Evolutionary conservation across 108 stramenopile species (phyloP).

Genomic region (Licmophora abbreviata): DNA sequence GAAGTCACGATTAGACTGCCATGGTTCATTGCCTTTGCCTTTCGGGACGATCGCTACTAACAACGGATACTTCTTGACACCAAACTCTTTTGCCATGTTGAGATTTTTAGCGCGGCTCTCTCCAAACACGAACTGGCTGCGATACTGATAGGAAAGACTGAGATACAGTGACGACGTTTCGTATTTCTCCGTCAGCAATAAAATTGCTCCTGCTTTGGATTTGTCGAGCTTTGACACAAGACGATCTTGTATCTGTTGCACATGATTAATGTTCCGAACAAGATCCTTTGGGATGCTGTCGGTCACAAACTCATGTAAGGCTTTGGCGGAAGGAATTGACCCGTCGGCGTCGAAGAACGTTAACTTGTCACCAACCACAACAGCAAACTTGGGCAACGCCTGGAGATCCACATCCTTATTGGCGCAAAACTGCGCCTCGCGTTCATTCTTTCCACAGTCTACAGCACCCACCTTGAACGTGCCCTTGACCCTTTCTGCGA

Average conservation of each 20-base stretch:
- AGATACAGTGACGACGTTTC: conserved; percentile 66
- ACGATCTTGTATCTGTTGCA: conserved; percentile 33
- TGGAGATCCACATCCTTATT: conserved; percentile 21
- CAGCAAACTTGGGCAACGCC: conserved; percentile 45
- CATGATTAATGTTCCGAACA: conserved; percentile 59
- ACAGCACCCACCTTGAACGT: conserved; percentile 70
- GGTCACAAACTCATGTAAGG: conserved; percentile 53
- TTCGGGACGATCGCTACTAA: conserved; percentile 46
- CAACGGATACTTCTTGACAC: conserved; percentile 56
- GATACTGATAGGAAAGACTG: conserved; percentile 59
- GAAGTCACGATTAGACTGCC: conserved; percentile 11
- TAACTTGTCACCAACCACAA: conserved; percentile 55
- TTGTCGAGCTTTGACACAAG: conserved; percentile 23
- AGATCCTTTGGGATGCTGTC: conserved; percentile 39
- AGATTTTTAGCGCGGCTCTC: conserved; percentile 67
- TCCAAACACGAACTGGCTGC: conserved; percentile 51
- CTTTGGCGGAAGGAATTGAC: conserved; percentile 22
- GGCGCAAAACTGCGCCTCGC: conserved; percentile 47
- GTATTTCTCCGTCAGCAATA: conserved; percentile 73
- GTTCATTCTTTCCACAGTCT: conserved; percentile 39
- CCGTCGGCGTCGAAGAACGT: conserved; percentile 12
- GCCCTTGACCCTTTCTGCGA: conserved; percentile 40
- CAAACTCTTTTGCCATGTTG: conserved; percentile 50
- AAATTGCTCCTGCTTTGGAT: conserved; percentile 22
- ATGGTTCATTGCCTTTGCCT: conserved; percentile 2